phyloP scores from a whole-genome alignment of 495 filamentous ascomycete genomes.

The Usnea hakonensis region DNA sequence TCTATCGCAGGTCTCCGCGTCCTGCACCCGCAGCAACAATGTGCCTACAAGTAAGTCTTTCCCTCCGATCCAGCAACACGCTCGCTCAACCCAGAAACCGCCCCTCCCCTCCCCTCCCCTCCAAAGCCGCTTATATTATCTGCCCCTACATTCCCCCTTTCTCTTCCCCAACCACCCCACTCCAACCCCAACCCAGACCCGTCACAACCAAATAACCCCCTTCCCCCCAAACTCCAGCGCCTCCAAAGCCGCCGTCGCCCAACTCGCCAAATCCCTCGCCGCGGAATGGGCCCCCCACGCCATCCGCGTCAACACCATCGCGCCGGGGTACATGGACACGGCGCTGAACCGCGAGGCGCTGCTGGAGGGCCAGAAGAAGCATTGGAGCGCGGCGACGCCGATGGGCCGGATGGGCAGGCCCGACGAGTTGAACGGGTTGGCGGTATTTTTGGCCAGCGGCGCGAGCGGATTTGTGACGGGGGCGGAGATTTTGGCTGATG shows the following conservation, averaged over 20 bases:
- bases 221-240: constrained; percentile 25
- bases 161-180: too few species aligned
- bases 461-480: constrained; percentile 73
- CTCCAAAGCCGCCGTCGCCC: constrained; percentile 55
- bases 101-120: too few species aligned
- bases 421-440: constrained; percentile 70
- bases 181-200: too few species aligned
- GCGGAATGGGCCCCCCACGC: constrained; percentile 55
- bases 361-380: constrained; percentile 49
- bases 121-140: too few species aligned
- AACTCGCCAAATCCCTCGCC: constrained; percentile 53
- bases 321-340: constrained; percentile 41
- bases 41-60: constrained; percentile 50
- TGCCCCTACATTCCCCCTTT: too few species aligned
- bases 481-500: constrained; percentile 66
- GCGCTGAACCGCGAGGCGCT: constrained; percentile 24
- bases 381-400: constrained; percentile 70
- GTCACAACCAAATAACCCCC: too few species aligned
- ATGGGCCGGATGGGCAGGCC: constrained; percentile 63
- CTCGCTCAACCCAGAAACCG: too few species aligned
- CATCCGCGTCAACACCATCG: constrained; percentile 40
- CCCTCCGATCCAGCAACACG: too few species aligned
- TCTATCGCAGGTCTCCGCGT: constrained; percentile 60
- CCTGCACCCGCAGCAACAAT: constrained; percentile 63
- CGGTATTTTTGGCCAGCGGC: constrained; percentile 70